Evolutionary conservation across 1,284 basidiomycete species (phyloP).

Genomic region (Chiua sp.): DNA sequence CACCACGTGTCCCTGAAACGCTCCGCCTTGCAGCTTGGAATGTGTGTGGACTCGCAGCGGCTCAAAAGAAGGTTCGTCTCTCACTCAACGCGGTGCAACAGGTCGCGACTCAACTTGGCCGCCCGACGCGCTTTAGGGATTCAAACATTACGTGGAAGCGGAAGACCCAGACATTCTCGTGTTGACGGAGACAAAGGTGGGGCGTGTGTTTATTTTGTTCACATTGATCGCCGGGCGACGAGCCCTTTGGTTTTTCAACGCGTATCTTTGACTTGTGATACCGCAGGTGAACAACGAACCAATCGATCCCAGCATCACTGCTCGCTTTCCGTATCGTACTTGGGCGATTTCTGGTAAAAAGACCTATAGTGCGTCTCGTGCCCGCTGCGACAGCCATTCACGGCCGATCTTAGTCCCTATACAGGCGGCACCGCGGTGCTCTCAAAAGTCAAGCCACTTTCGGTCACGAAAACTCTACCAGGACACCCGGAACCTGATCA

Average conservation of each 20-base stretch:
- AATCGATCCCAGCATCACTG: conserved; percentile 58
- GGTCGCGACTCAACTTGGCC: background rate
- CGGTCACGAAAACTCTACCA: conserved; percentile 70
- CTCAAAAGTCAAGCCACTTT: conserved; percentile 77
- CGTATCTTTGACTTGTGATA: background rate
- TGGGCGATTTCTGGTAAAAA: conserved; percentile 82
- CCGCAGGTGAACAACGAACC: conserved; percentile 69
- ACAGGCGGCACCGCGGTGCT: conserved; percentile 84
- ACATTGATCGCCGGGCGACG: no score
- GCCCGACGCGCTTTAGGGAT: conserved; percentile 57
- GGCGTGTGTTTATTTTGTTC: background rate
- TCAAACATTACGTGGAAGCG: conserved; percentile 79
- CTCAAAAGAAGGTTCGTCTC: conserved; percentile 69
- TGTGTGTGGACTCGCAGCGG: conserved; percentile 70
- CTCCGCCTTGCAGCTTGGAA: conserved; percentile 78
- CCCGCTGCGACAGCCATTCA: background rate
- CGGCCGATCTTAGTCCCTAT: background rate
- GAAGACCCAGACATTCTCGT: conserved; percentile 84
- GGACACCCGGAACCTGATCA: conserved; percentile 67
- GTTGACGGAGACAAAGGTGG: conserved; percentile 82
- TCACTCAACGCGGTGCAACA: background rate
- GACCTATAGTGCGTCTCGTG: conserved; percentile 61
- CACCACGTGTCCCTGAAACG: conserved; percentile 51
- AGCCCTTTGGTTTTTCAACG: no score
- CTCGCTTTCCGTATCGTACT: conserved; percentile 69